phyloP scores from a whole-genome alignment of 2,329 filamentous ascomycete species.

The Penicillium sp. region DNA sequence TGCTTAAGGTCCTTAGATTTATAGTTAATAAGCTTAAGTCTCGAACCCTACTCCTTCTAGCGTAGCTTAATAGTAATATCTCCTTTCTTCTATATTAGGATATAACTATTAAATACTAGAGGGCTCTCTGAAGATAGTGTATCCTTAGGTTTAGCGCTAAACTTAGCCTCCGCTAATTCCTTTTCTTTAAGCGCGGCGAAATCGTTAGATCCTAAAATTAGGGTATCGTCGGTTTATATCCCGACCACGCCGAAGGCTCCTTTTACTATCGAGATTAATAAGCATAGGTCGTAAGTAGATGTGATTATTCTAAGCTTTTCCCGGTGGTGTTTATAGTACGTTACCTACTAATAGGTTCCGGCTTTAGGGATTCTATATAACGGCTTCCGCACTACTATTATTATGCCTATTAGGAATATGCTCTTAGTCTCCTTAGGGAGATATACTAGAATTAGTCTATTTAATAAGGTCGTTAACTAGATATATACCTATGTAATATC shows the following conservation, averaged over 20 bases:
- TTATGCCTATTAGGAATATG: not conserved
- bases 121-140: conserved; percentile 2
- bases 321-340: no score
- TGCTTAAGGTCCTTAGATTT: not conserved
- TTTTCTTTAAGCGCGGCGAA: not conserved
- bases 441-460: not conserved
- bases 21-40: not conserved
- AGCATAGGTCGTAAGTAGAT: conserved; percentile 3
- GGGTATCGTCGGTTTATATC: not conserved
- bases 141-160: conserved; percentile 2
- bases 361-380: conserved; percentile 3
- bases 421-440: not conserved
- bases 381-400: conserved; percentile 2
- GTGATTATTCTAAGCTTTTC: not conserved
- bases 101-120: not conserved
- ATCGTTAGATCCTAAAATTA: not conserved
- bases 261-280: not conserved
- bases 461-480: not conserved
- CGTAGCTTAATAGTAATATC: not conserved
- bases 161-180: conserved; percentile 2
- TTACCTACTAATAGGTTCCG: not conserved
- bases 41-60: conserved; percentile 1
- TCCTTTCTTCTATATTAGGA: conserved; percentile 1
- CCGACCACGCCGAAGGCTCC: not conserved
- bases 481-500: not conserved